These are phyloP conservation scores for Syncephalastrum contaminatum DNA, from an alignment of 371 early-diverging fungal genomes.

Conservation along the genomic window DNA sequence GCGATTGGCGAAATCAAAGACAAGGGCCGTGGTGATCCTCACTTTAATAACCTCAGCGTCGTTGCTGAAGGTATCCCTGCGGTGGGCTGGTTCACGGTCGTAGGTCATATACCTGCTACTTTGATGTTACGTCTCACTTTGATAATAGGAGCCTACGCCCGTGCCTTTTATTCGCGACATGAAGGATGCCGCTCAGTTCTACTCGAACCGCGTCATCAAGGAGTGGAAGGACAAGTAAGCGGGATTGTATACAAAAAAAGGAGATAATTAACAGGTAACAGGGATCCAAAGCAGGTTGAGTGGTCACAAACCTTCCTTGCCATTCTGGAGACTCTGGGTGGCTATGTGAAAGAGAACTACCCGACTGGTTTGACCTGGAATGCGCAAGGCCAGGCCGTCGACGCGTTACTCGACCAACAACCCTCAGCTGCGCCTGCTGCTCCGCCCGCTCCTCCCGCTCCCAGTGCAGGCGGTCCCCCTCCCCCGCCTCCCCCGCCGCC, in stretches of 20 bases:
- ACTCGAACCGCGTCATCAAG: constrained; percentile 86
- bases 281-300: constrained; percentile 79
- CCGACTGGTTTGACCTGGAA: constrained; percentile 94
- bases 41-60: constrained; percentile 79
- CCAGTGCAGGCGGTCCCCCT: constrained; percentile 58
- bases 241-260: neutral
- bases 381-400: constrained; percentile 70
- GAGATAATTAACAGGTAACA: constrained; percentile 38
- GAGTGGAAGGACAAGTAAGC: constrained; percentile 88
- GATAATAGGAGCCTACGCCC: constrained; percentile 77
- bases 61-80: constrained; percentile 90
- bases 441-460: constrained; percentile 46
- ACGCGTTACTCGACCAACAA: constrained; percentile 37
- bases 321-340: constrained; percentile 72
- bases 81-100: constrained; percentile 91
- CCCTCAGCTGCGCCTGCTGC: constrained; percentile 40
- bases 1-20: constrained; percentile 71
- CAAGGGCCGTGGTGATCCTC: constrained; percentile 69
- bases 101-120: constrained; percentile 32
- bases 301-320: constrained; percentile 76
- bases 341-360: constrained; percentile 86
- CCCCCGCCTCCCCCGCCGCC: constrained; percentile 72
- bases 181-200: constrained; percentile 92
- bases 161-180: constrained; percentile 86
- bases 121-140: neutral